Evolutionary conservation across 495 filamentous ascomycete genomes (phyloP), one percentile per base, ranked within the genome.

Genomic region (Tuber indicum): DNA sequence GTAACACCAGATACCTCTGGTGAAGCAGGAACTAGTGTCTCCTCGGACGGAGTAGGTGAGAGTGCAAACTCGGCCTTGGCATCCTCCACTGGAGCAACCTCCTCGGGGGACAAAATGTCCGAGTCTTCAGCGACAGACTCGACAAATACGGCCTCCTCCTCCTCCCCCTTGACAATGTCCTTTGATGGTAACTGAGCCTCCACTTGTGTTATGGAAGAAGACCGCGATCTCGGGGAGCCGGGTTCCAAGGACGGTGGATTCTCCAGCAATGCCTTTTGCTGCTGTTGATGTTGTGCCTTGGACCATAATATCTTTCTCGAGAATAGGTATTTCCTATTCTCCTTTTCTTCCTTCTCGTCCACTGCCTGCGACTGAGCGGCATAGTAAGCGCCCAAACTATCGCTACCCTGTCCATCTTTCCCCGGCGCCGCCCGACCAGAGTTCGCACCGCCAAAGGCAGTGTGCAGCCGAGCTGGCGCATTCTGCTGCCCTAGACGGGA

Each of bases 341-440:
- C 82, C 44, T 82, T 82, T 26, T 82, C 80, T n/a, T 81, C 73
- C 36, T 81, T 79, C 47, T 82, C 81, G 58, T 83, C 81, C 17
- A 70, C 73, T 26, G 47, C 43, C 69, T 78, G 79, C 23, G 72
- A 75, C 74, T 80, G 78, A 17, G 43, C 81, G 41, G 76, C 81
- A 45, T 81, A 81, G 46, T 82, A 78, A 39, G 84, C 72, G 72
- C 82, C 75, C 62, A 82, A 76, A 76, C 82, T 78, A 71, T 85
- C 81, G 74, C 83, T 85, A 72, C 79, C 85, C 66, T 88, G 79
- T 92, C 92, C 83, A 94, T 94, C 81, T 90, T 91, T 87, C 87
- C 92, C 85, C 94, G 92, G 75, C 92, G 89, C 79, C 89, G 75
- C 90, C 88, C 77, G 87, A 86, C 69, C 86, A 81, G 78, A 88